phyloP scores from a whole-genome alignment of 1,284 basidiomycete genomes.

The Naganishia cerealis region DNA sequence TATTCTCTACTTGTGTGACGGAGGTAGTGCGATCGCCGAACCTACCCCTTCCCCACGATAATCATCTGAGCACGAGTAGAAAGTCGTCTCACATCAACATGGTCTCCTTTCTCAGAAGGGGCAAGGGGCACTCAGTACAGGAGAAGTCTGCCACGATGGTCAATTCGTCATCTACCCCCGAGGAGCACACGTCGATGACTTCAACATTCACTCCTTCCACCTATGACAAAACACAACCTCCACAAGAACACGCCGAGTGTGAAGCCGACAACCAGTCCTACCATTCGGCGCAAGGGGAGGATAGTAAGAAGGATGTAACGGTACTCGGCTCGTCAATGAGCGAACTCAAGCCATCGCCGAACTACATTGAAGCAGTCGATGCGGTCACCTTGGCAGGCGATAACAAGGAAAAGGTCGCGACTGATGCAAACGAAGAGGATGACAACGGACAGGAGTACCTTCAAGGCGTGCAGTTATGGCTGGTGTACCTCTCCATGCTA shows the following conservation, averaged over 20 bases:
- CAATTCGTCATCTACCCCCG: not conserved
- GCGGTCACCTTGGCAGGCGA: not conserved
- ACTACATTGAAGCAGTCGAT: not conserved
- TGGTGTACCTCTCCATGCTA: constrained; percentile 47
- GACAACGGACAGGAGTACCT: constrained; percentile 30
- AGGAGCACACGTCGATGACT: not conserved
- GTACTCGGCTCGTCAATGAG: constrained; percentile 4
- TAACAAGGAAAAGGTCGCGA: not conserved
- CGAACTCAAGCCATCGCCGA: constrained; percentile 5
- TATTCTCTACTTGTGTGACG: no score
- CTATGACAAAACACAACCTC: not conserved
- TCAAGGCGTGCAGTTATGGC: constrained; percentile 38
- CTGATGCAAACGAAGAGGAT: not conserved
- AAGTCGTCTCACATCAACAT: not conserved
- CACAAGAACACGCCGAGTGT: not conserved
- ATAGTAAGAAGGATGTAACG: not conserved
- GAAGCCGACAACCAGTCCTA: not conserved
- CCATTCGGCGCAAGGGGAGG: not conserved
- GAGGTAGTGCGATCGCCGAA: no score
- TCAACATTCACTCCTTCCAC: not conserved
- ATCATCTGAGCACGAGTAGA: no score
- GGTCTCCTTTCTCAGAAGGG: not conserved
- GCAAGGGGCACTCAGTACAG: not conserved
- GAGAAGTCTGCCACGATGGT: not conserved
- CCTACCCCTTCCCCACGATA: not conserved